Percentiles rank a stretch among this genome's conserved stretches.
phyloP scores from a whole-genome alignment of 1,139 yeast genomes.

The Hansenula lynferdii region DNA sequence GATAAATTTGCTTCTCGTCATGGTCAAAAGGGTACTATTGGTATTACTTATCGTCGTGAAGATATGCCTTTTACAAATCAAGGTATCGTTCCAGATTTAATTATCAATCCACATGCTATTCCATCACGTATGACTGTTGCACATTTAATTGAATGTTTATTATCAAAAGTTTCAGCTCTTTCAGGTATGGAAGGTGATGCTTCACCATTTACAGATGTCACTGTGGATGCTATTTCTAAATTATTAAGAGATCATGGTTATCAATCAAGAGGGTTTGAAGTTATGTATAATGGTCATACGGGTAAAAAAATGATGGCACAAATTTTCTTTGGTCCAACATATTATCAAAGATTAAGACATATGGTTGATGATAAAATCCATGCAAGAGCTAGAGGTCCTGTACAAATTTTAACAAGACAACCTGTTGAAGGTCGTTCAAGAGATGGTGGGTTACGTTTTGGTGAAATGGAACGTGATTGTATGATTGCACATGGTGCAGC shows the following conservation, averaged over 20 bases:
- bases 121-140: constrained; percentile 99
- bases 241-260: constrained; percentile 92
- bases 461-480: constrained; percentile 99
- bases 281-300: constrained; percentile 98
- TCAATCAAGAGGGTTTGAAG: constrained; percentile 97
- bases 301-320: constrained; percentile 98
- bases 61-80: constrained; percentile 99
- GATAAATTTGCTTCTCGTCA: constrained; percentile 99
- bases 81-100: constrained; percentile 95
- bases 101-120: constrained; percentile 98
- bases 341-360: constrained; percentile 96
- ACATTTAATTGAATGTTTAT: constrained; percentile 95
- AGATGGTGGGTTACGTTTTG: constrained; percentile 99
- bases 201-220: constrained; percentile 96
- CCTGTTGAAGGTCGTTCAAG: constrained; percentile 99
- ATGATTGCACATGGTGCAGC: constrained; percentile 99
- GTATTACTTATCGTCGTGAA: constrained; percentile 97
- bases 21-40: constrained; percentile 99
- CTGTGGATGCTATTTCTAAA: constrained; percentile 93
- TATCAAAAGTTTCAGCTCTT: constrained; percentile 91
- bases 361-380: constrained; percentile 99
- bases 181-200: constrained; percentile 99
- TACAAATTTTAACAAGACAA: constrained; percentile 95
- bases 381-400: constrained; percentile 99
- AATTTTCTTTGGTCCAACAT: constrained; percentile 97